Conservation (phyloP, 768 basidiomycete species). For the Serendipita sp. region DNA sequence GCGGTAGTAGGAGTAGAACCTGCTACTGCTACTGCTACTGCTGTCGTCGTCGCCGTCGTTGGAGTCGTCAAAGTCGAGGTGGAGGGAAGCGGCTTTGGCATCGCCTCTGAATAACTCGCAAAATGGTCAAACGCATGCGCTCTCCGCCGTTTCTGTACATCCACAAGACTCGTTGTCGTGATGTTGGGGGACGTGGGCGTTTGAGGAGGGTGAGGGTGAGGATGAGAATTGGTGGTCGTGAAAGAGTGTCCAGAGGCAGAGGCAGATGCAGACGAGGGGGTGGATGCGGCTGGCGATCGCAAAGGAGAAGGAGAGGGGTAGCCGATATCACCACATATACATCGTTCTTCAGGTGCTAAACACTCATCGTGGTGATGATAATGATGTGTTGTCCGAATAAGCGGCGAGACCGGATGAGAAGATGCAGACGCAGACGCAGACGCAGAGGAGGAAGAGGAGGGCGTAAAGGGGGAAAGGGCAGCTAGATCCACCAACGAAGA, state of each 20-base stretch:
- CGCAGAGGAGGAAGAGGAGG: too few species aligned
- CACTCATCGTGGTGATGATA: background rate
- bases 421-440: background rate
- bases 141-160: background rate
- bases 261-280: too few species aligned
- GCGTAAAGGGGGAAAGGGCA: too few species aligned
- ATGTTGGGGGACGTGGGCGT: too few species aligned
- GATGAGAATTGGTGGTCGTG: too few species aligned
- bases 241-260: too few species aligned
- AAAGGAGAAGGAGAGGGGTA: too few species aligned
- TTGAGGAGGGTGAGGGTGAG: too few species aligned
- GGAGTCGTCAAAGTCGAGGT: background rate
- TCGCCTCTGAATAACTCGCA: background rate
- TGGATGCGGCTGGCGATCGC: too few species aligned
- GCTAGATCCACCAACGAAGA: background rate
- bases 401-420: background rate
- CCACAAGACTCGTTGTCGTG: background rate
- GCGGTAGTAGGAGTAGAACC: too few species aligned
- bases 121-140: background rate
- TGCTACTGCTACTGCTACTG: too few species aligned
- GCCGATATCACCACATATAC: too few species aligned
- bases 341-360: background rate
- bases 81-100: background rate
- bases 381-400: background rate
- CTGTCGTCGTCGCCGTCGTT: background rate